phyloP scores from a whole-genome alignment of 768 basidiomycete genomes.

The Boletus sp. region DNA sequence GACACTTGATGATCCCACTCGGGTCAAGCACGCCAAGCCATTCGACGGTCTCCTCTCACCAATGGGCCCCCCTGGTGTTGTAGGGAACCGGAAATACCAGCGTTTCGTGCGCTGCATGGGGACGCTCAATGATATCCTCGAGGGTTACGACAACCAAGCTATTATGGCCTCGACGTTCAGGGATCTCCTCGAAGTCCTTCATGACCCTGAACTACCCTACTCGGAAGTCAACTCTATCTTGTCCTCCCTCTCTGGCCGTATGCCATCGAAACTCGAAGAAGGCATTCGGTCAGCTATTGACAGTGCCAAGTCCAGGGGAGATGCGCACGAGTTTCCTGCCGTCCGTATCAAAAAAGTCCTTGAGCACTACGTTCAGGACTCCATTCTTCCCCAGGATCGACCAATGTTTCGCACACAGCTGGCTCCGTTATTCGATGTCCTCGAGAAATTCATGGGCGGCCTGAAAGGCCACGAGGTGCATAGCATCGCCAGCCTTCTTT shows the following conservation, averaged over 20 bases:
- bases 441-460: slow-evolving; percentile 78
- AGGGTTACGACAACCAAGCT: slow-evolving; percentile 95
- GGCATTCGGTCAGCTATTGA: slow-evolving; percentile 77
- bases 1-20: slow-evolving; percentile 91
- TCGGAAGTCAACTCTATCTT: slow-evolving; percentile 81
- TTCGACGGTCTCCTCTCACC: slow-evolving; percentile 91
- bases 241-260: slow-evolving; percentile 86
- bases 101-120: slow-evolving; percentile 68
- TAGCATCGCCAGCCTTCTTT: slow-evolving; percentile 72
- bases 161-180: slow-evolving; percentile 85
- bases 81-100: slow-evolving; percentile 90
- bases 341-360: slow-evolving; percentile 80
- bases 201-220: slow-evolving; percentile 85
- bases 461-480: slow-evolving; percentile 83
- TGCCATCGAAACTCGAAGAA: slow-evolving; percentile 90
- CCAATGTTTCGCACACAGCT: slow-evolving; percentile 76
- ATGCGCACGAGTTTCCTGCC: slow-evolving; percentile 86
- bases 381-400: slow-evolving; percentile 75
- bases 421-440: slow-evolving; percentile 62
- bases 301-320: slow-evolving; percentile 64
- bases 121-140: slow-evolving; percentile 85
- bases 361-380: slow-evolving; percentile 81
- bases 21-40: slow-evolving; percentile 97
- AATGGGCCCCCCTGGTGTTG: slow-evolving; percentile 81
- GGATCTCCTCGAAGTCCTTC: slow-evolving; percentile 78